Evolutionary conservation across 345 rosid genomes (phyloP).

Genomic region (Capsella bursapastoris): DNA sequence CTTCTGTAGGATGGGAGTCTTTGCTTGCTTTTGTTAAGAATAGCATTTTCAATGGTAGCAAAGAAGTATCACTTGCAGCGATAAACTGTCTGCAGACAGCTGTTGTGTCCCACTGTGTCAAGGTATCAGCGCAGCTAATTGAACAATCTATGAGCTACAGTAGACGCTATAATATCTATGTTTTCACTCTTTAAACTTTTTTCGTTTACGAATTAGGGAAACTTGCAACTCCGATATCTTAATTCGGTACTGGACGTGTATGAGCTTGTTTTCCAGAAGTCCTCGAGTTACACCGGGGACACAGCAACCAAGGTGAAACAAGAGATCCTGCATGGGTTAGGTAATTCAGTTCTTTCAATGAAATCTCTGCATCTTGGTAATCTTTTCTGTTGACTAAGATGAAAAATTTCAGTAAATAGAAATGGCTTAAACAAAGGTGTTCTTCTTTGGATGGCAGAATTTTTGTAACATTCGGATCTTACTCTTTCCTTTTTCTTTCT

Average conservation of each 20-base stretch:
- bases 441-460: conserved; percentile 1
- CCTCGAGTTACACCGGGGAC: conserved; percentile 60
- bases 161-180: conserved; percentile 15
- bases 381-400: conserved; percentile 12
- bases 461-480: conserved; percentile 26
- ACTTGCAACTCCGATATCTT: conserved; percentile 75
- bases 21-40: conserved; percentile 74
- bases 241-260: conserved; percentile 80
- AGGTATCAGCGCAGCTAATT: conserved; percentile 55
- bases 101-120: conserved; percentile 71
- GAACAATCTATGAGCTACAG: conserved; percentile 12
- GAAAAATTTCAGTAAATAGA: neutral
- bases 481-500: conserved; percentile 28
- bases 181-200: conserved; percentile 3
- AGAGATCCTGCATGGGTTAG: conserved; percentile 88
- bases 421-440: conserved; percentile 15
- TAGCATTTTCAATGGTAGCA: conserved; percentile 84
- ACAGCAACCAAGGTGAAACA: conserved; percentile 81
- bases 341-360: conserved; percentile 53
- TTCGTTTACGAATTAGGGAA: conserved; percentile 35
- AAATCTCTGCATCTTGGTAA: conserved; percentile 5
- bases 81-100: conserved; percentile 88
- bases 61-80: conserved; percentile 94
- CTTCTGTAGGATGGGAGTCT: conserved; percentile 86
- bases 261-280: conserved; percentile 75